A percentile compares a stretch with the other conserved stretches of the same genome.
These are phyloP conservation scores for Annulohypoxylon truncatum DNA, from an alignment of 2,329 filamentous ascomycete species.

Conservation along the genomic window DNA sequence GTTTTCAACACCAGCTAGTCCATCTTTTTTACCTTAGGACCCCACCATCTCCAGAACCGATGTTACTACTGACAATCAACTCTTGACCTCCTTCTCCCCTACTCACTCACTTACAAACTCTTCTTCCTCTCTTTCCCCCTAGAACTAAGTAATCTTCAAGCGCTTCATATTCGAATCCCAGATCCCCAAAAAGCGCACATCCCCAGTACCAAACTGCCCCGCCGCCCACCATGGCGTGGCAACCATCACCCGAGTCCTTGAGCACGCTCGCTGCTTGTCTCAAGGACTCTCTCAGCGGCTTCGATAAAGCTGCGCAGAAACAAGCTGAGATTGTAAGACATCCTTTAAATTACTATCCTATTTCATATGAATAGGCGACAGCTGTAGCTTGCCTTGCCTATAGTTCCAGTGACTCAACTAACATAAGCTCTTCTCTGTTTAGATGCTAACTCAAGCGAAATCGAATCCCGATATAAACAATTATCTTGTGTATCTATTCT, in stretches of 20 bases:
- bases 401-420: constrained; percentile 45
- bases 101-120: background rate
- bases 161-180: background rate
- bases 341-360: constrained; percentile 11
- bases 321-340: constrained; percentile 84
- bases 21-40: constrained; percentile 17
- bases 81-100: constrained; percentile 21
- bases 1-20: background rate
- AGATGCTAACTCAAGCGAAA: constrained; percentile 96
- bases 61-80: constrained; percentile 33
- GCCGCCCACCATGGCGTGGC: constrained; percentile 81
- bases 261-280: constrained; percentile 89
- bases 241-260: constrained; percentile 87
- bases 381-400: constrained; percentile 7
- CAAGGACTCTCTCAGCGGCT: constrained; percentile 89
- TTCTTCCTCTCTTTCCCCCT: background rate
- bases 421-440: constrained; percentile 33
- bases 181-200: constrained; percentile 21
- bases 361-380: background rate
- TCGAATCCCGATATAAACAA: constrained; percentile 94
- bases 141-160: background rate
- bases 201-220: constrained; percentile 32
- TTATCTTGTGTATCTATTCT: constrained; percentile 93
- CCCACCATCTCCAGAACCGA: constrained; percentile 37
- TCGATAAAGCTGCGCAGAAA: constrained; percentile 83